These are phyloP conservation scores for Hordeum vulgare DNA, from an alignment of 176 grass and related monocot species.

Conservation along the genomic window MorexV3_pseudomolecules_assembly NC_058518.1:457072377-457072876, in stretches of 20 bases:
- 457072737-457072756: not conserved
- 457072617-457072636: conserved; percentile 58
- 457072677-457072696: not conserved
- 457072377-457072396: too few relatives aligned
- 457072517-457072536: too few relatives aligned
- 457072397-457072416: too few relatives aligned
- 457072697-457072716: not conserved
- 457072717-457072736: not conserved
- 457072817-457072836: not conserved
- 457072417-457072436: too few relatives aligned
- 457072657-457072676: conserved; percentile 21
- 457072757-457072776: not conserved
- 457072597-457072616: conserved; percentile 49
- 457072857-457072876: not conserved
- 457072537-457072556: too few relatives aligned
- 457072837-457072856: not conserved
- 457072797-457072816: too few relatives aligned
- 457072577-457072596: conserved; percentile 54
- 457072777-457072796: too few relatives aligned
- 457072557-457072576: too few relatives aligned
- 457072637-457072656: not conserved
- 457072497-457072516: too few relatives aligned
- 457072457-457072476: too few relatives aligned
- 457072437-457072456: too few relatives aligned
- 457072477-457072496: too few relatives aligned